phyloP scores from a whole-genome alignment of 768 basidiomycete species.

The Trametes sanguinea region DNA sequence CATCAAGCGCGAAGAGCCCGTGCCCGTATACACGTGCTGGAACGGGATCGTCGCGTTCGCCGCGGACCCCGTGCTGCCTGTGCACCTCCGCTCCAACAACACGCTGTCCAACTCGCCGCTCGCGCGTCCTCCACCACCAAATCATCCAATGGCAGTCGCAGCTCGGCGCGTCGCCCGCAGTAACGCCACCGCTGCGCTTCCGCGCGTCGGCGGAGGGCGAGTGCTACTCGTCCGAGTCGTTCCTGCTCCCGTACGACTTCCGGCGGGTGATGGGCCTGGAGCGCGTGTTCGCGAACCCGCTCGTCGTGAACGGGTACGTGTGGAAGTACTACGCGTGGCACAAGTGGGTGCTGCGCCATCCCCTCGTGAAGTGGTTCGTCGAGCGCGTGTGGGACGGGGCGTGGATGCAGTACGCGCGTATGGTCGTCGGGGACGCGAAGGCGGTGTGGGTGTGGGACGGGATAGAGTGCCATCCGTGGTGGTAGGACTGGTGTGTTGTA shows the following conservation, averaged over 20 bases:
- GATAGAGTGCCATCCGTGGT: constrained; percentile 38
- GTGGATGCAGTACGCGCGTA: constrained; percentile 39
- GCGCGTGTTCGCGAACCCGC: constrained; percentile 41
- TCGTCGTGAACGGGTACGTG: constrained; percentile 40
- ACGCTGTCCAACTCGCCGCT: constrained; percentile 40
- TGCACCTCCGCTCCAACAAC: constrained; percentile 39
- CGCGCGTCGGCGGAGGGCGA: constrained; percentile 30
- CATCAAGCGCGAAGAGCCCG: constrained; percentile 41
- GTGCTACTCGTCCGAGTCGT: constrained; percentile 44
- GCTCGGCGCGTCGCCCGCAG: constrained; percentile 30
- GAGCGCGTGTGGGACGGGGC: constrained; percentile 39
- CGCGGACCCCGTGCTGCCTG: constrained; percentile 44
- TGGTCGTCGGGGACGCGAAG: constrained; percentile 40
- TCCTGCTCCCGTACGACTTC: constrained; percentile 45
- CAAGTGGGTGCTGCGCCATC: constrained; percentile 39
- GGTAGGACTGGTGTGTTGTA: constrained; percentile 7
- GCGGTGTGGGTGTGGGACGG: constrained; percentile 39
- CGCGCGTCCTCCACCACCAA: constrained; percentile 29
- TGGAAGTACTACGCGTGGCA: constrained; percentile 34
- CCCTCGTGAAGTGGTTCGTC: constrained; percentile 45
- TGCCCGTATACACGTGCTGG: constrained; percentile 48
- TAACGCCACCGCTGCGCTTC: constrained; percentile 37
- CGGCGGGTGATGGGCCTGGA: constrained; percentile 41
- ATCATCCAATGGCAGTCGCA: constrained; percentile 32
- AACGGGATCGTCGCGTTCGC: constrained; percentile 45